A percentile compares a stretch with the other conserved stretches of the same genome.
These are phyloP conservation scores for Lachnellula arida DNA, from an alignment of 2,329 filamentous ascomycete genomes.

Conservation along the genomic window DNA sequence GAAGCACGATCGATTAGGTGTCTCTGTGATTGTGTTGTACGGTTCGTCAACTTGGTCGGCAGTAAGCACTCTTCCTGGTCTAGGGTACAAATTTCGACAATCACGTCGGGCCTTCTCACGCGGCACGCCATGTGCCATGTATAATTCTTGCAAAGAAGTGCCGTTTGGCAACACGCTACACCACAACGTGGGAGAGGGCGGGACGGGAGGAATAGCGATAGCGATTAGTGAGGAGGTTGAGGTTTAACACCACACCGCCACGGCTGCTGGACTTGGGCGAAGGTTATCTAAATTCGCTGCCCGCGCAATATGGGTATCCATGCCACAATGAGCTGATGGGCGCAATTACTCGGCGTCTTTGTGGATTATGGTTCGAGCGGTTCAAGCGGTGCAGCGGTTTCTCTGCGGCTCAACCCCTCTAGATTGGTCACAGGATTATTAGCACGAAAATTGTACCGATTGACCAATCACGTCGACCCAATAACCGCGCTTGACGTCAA, in stretches of 20 bases:
- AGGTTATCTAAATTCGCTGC: neutral
- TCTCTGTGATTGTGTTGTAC: no score
- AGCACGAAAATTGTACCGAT: slow-evolving; percentile 8
- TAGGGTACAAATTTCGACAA: neutral
- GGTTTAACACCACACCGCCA: neutral
- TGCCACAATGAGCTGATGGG: neutral
- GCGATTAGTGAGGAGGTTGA: neutral
- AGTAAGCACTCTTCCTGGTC: neutral
- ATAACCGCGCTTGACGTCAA: slow-evolving; percentile 9
- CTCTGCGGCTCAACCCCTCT: neutral
- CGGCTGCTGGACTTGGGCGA: slow-evolving; percentile 3
- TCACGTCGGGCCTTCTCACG: neutral
- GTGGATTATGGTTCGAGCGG: slow-evolving; percentile 9
- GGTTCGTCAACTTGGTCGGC: neutral
- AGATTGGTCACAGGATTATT: neutral
- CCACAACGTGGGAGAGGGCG: slow-evolving; percentile 6
- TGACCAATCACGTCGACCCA: slow-evolving; percentile 9
- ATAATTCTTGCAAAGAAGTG: neutral
- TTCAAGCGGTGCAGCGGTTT: neutral
- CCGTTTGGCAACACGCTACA: neutral
- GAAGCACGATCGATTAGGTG: neutral
- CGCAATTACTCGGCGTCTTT: slow-evolving; percentile 13
- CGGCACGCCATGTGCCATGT: no score
- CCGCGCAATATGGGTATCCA: neutral
- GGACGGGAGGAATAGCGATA: slow-evolving; percentile 4